A percentile compares a stretch with the other conserved stretches of the same genome.
phyloP scores from a whole-genome alignment of 306 rosid species.

The Gastrolobium villosum region DNA sequence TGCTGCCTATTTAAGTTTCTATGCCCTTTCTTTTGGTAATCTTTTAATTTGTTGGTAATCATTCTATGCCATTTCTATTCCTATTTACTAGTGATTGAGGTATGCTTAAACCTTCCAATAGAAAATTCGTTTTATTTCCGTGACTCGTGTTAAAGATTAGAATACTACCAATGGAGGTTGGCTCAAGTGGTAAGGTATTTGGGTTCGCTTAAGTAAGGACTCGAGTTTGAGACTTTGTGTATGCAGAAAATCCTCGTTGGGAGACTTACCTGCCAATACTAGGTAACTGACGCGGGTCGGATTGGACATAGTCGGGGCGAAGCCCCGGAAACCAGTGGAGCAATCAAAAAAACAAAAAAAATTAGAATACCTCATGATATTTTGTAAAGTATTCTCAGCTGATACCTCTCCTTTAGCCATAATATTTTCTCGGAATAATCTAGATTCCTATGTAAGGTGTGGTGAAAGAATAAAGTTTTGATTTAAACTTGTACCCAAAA shows the following conservation, averaged over 20 bases:
- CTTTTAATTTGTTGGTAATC: no score
- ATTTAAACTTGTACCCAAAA: not conserved
- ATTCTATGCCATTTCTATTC: not conserved
- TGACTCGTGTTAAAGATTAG: not conserved
- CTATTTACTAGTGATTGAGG: not conserved
- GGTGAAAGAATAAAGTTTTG: slow-evolving; percentile 22
- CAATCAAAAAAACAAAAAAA: no score
- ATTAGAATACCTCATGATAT: not conserved
- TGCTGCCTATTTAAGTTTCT: not conserved
- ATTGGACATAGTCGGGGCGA: no score
- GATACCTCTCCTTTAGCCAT: not conserved
- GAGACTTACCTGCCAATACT: no score
- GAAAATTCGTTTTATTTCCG: not conserved
- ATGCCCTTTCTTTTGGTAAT: no score
- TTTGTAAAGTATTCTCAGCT: not conserved
- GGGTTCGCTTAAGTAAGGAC: no score
- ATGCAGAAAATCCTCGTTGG: no score
- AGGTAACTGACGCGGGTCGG: no score
- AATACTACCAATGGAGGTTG: no score
- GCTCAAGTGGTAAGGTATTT: no score
- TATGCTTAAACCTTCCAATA: not conserved
- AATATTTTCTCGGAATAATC: not conserved
- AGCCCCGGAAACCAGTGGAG: no score
- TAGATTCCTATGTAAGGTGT: not conserved
- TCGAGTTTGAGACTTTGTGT: no score